A percentile compares a stretch with the other conserved stretches of the same genome.
phyloP scores from a whole-genome alignment of 352 stramenopile genomes.

The Achlya hypogyna region DNA sequence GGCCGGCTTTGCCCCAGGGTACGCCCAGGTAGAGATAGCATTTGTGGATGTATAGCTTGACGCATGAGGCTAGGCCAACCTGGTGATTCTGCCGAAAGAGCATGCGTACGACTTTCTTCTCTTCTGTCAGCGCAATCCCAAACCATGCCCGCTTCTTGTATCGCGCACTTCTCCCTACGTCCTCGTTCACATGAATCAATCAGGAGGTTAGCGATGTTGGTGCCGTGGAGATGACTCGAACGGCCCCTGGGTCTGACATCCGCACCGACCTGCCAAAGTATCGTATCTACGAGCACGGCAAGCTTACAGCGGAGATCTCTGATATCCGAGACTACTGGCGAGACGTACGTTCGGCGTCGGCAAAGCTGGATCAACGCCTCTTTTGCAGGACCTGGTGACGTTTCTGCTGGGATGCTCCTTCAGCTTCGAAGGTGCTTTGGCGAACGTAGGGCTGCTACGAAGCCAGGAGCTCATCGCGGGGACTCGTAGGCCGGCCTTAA shows the following conservation, averaged over 20 bases:
- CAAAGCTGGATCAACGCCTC: neutral
- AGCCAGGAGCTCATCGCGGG: neutral
- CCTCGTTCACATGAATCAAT: neutral
- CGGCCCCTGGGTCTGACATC: slow-evolving; percentile 32
- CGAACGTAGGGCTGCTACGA: neutral
- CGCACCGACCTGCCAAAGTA: slow-evolving; percentile 56
- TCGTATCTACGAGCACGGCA: slow-evolving; percentile 50
- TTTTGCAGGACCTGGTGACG: slow-evolving; percentile 33
- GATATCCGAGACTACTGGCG: slow-evolving; percentile 45
- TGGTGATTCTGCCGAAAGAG: slow-evolving; percentile 58
- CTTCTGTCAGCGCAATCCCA: slow-evolving; percentile 72
- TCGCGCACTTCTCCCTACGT: neutral
- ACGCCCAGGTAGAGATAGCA: slow-evolving; percentile 11
- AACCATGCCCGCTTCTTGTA: slow-evolving; percentile 59
- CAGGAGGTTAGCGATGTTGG: slow-evolving; percentile 19
- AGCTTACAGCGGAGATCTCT: slow-evolving; percentile 34
- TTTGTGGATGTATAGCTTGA: neutral
- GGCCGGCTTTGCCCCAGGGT: slow-evolving; percentile 11
- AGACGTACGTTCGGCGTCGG: slow-evolving; percentile 13
- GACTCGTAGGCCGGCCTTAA: slow-evolving; percentile 33
- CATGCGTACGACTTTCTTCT: slow-evolving; percentile 63
- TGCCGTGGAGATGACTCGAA: slow-evolving; percentile 5
- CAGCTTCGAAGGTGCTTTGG: slow-evolving; percentile 56
- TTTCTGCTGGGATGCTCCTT: slow-evolving; percentile 81
- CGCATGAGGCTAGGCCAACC: slow-evolving; percentile 41